A percentile compares a stretch with the other conserved stretches of the same genome.
phyloP scores from a whole-genome alignment of 805 yeast species.

The Barnettozyma californica region DNA sequence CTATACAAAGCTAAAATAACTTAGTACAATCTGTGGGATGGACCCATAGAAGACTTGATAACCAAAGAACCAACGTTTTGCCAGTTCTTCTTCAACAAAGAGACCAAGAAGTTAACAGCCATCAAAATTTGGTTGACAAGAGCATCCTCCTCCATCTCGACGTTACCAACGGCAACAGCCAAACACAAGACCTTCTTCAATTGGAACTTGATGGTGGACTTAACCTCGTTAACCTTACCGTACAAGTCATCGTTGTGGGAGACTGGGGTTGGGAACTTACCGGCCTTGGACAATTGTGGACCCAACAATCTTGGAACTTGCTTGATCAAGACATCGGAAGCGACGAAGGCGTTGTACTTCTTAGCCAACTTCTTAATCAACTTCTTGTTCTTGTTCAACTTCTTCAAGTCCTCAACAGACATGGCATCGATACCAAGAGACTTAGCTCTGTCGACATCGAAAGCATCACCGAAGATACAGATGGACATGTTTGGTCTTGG shows the following conservation, averaged over 20 bases:
- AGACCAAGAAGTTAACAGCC: conserved; percentile 98
- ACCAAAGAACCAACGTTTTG: conserved; percentile 99
- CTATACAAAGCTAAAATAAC: conserved; percentile 18
- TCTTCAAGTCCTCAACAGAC: conserved; percentile 99
- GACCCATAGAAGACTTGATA: conserved; percentile 99
- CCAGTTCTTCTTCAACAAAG: conserved; percentile 99
- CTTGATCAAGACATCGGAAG: conserved; percentile 98
- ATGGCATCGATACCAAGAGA: conserved; percentile 98
- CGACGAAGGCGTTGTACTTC: conserved; percentile 99
- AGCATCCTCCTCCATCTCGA: conserved; percentile 97
- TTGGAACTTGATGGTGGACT: conserved; percentile 99
- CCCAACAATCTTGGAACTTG: conserved; percentile 99
- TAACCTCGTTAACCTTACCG: conserved; percentile 93
- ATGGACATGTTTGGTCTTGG: conserved; percentile 99
- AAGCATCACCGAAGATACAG: conserved; percentile 99
- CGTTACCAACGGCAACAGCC: conserved; percentile 99
- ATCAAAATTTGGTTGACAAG: conserved; percentile 97
- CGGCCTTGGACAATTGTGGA: conserved; percentile 99
- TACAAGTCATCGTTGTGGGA: conserved; percentile 98
- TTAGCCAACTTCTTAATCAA: conserved; percentile 98
- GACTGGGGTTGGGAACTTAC: conserved; percentile 99
- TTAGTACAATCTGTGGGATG: conserved; percentile 99
- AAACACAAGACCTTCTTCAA: conserved; percentile 99
- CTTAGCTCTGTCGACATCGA: conserved; percentile 99
- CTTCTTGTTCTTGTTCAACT: conserved; percentile 99